These are phyloP conservation scores for Handroanthus guayacan DNA, from an alignment of 257 asterid genomes.

Conservation along the genomic window DNA sequence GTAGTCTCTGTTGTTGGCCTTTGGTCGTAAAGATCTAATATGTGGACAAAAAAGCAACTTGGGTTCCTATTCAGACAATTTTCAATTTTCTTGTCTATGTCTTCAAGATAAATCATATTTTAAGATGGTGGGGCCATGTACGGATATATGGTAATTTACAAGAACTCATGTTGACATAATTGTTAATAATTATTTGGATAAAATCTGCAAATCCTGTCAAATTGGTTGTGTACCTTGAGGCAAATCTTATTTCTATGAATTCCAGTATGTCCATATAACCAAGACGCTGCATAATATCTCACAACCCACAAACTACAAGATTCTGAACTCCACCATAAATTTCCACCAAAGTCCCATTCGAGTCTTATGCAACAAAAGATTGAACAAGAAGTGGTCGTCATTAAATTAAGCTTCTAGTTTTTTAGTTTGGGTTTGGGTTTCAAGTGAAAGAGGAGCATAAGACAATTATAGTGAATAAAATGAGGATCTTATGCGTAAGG, in stretches of 20 bases:
- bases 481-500: too few relatives aligned
- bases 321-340: neutral
- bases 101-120: neutral
- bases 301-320: neutral
- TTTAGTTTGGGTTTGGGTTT: neutral
- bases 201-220: neutral
- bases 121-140: slow-evolving; percentile 9
- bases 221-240: neutral
- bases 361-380: slow-evolving; percentile 4
- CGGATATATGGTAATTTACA: neutral
- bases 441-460: neutral
- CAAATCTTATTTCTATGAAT: slow-evolving; percentile 7
- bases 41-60: neutral
- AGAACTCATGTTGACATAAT: slow-evolving; percentile 8
- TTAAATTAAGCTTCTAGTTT: neutral
- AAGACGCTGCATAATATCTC: neutral
- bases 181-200: neutral
- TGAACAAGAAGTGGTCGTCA: neutral
- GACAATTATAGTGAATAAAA: too few relatives aligned
- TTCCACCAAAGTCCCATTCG: neutral
- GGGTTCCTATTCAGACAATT: slow-evolving; percentile 2
- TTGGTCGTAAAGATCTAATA: slow-evolving; percentile 16
- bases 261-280: neutral
- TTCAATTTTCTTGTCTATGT: neutral
- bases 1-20: slow-evolving; percentile 25